Conservation (phyloP, 179 eudicot genomes). For the Patellifolia procumbens region DNA sequence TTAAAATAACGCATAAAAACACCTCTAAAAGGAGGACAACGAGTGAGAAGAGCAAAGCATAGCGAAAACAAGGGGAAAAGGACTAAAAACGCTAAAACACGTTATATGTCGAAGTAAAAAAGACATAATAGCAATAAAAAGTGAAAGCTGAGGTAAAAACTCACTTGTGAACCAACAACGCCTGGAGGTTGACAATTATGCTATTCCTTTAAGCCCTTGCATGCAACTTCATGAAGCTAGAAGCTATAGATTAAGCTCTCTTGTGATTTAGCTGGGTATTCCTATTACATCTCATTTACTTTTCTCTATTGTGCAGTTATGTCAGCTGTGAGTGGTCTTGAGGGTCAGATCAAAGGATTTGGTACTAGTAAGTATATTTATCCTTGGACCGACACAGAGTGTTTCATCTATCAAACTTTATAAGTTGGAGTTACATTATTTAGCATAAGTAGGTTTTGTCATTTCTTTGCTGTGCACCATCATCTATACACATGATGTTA, state of each 20-base stretch:
- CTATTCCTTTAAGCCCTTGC: neutral
- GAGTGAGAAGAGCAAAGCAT: no score
- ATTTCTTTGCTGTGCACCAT: neutral
- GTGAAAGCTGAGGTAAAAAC: no score
- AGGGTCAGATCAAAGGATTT: constrained; percentile 77
- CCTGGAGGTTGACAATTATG: neutral
- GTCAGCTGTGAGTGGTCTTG: constrained; percentile 98
- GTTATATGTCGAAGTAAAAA: no score
- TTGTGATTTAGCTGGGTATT: neutral
- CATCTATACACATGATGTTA: neutral
- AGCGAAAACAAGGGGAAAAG: no score
- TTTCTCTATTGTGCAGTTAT: constrained; percentile 66
- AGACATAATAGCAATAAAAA: no score
- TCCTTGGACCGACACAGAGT: neutral
- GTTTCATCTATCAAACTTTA: neutral
- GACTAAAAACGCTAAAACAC: no score
- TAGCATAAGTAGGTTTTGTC: neutral
- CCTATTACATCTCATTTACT: neutral
- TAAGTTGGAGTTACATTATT: neutral
- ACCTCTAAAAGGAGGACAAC: no score
- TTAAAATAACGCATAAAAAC: no score
- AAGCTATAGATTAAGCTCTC: neutral
- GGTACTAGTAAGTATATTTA: constrained; percentile 59
- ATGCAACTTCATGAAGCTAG: neutral
- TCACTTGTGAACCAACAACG: neutral